Evolutionary conservation across 106 monocot genomes (phyloP), one percentile per base, ranked within the genome.

Genomic region (Agapanthus africanus): DNA sequence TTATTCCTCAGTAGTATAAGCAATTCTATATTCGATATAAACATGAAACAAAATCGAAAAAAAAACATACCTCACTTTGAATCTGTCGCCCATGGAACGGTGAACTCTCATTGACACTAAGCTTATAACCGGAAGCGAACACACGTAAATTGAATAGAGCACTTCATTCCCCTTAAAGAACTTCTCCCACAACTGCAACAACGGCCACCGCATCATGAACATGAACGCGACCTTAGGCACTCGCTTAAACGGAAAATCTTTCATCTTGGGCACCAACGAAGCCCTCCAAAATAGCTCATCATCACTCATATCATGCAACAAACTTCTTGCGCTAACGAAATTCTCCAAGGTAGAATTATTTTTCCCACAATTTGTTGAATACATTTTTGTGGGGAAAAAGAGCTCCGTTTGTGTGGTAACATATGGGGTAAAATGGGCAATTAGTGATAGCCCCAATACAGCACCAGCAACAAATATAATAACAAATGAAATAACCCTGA

Each of bases 171-270:
- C 91, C 15, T 60, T 42, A 62, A 95, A 95, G 70, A 95, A 95
- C 62, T 54, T 79, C 42, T 95, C 95, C 95, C 95, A 95, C 27
- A 95, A 65, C 11, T 77, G 85, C 35, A 68, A 47, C 67, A 95
- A 52, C 3, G 91, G 77, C 1, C 95, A 91, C 15, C 91, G 23
- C 0, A 91, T 83, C 81, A 95, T 67, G 59, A 95, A 95, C 83
- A 95, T 47, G 79, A 91, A 91, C 1, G 95, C 95, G 26, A 95
- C 91, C 79, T 91, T 95, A 21, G 91, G 91, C n/a, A 78, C 83
- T 41, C 95, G 69, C 14, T 77, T 71, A 57, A 76, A 95, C 0
- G 95, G 95, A 28, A 65, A 91, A 25, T 78, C 81, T n/a, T 63
- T 75, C 72, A 63, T 85, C 69, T 70, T 83, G 1, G 95, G 85